phyloP scores from a whole-genome alignment of 805 yeast species.

The Yarrowia divulgata region DNA sequence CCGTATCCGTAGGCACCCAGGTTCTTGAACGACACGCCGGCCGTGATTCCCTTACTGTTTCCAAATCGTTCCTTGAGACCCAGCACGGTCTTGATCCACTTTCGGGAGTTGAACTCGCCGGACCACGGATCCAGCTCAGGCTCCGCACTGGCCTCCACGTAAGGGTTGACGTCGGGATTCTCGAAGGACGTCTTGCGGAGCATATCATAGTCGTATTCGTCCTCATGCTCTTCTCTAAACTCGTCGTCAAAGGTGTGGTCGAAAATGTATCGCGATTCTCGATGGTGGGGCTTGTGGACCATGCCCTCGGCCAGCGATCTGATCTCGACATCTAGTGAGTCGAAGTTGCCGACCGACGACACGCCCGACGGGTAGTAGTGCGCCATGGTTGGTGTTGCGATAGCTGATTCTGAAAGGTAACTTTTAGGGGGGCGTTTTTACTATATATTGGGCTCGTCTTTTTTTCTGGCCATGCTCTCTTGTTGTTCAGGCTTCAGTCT shows the following conservation, averaged over 20 bases:
- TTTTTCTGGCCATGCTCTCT: constrained; percentile 12
- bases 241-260: constrained; percentile 36
- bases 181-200: constrained; percentile 29
- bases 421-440: constrained; percentile 13
- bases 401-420: neutral
- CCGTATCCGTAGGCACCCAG: constrained; percentile 68
- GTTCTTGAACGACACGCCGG: constrained; percentile 65
- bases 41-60: constrained; percentile 51
- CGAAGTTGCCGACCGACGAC: constrained; percentile 37
- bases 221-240: constrained; percentile 35
- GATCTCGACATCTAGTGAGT: constrained; percentile 38
- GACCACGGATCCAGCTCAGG: constrained; percentile 65
- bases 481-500: constrained; percentile 26
- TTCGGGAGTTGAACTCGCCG: constrained; percentile 61
- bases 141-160: constrained; percentile 48
- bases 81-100: constrained; percentile 70
- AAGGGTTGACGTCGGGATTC: constrained; percentile 44
- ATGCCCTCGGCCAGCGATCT: constrained; percentile 37
- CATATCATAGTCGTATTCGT: constrained; percentile 37
- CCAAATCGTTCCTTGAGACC: constrained; percentile 51
- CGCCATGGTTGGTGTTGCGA: constrained; percentile 23
- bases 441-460: constrained; percentile 22
- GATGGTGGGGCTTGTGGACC: constrained; percentile 28
- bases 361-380: constrained; percentile 26
- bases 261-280: constrained; percentile 35